A percentile compares a stretch with the other conserved stretches of the same genome.
Conservation (phyloP, 805 yeast genomes). For the Sugiyamaella valdiviana region DNA sequence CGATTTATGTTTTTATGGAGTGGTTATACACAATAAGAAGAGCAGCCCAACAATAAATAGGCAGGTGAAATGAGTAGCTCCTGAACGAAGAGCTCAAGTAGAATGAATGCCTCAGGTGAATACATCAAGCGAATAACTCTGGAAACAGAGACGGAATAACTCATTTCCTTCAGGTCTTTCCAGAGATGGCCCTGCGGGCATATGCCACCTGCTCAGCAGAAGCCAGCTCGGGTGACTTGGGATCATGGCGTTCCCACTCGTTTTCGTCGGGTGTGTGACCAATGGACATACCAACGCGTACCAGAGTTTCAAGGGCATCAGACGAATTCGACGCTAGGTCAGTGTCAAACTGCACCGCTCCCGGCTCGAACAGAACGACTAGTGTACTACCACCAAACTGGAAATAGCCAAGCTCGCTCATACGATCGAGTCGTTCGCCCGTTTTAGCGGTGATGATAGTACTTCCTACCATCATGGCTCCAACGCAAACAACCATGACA, state of each 20-base stretch:
- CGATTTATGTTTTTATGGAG: too few species aligned
- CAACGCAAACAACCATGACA: constrained; percentile 73
- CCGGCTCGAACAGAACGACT: constrained; percentile 52
- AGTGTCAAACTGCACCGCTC: constrained; percentile 49
- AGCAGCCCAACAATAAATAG: too few species aligned
- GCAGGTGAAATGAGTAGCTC: too few species aligned
- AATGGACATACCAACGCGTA: constrained; percentile 85
- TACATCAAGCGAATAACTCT: too few species aligned
- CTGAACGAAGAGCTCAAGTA: too few species aligned
- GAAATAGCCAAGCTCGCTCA: constrained; percentile 89
- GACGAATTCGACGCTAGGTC: constrained; percentile 67
- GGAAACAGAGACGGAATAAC: neutral
- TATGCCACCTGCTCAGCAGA: constrained; percentile 7
- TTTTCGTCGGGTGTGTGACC: constrained; percentile 57
- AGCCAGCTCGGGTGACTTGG: constrained; percentile 9
- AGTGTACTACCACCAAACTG: constrained; percentile 95
- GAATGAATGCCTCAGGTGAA: too few species aligned
- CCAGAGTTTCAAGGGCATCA: constrained; percentile 70
- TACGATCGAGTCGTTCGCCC: constrained; percentile 53
- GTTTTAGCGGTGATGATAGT: constrained; percentile 62
- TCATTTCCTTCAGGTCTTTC: neutral
- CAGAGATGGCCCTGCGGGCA: constrained; percentile 12
- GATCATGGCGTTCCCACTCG: constrained; percentile 46
- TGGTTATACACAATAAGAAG: too few species aligned
- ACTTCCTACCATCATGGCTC: constrained; percentile 99